These are phyloP conservation scores for Stramenopiles sp. DNA, from an alignment of 352 stramenopile species.

Conservation along the genomic window DNA sequence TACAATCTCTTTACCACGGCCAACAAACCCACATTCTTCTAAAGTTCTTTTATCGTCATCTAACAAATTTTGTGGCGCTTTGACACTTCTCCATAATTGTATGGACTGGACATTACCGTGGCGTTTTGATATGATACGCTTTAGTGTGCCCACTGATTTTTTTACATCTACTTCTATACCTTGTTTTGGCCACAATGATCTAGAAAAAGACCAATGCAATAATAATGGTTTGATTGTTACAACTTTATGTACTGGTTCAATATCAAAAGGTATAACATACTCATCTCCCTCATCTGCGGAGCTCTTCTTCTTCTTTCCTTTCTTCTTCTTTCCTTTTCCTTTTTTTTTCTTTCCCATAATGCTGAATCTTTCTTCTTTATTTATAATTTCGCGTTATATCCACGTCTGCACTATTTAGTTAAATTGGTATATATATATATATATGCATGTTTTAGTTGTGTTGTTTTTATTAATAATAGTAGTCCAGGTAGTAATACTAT, in stretches of 20 bases:
- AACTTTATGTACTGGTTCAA: not conserved
- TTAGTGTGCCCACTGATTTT: not conserved
- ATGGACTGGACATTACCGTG: not conserved
- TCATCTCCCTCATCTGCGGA: not conserved
- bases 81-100: not conserved
- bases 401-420: no score
- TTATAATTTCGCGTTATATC: no score
- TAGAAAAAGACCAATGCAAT: not conserved
- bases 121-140: not conserved
- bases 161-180: not conserved
- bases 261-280: not conserved
- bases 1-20: not conserved
- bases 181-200: not conserved
- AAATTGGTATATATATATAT: no score
- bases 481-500: no score
- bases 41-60: not conserved
- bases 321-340: not conserved
- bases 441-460: no score
- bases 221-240: not conserved
- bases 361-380: no score
- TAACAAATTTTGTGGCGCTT: not conserved
- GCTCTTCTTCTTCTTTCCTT: slow-evolving; percentile 1
- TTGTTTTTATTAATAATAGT: no score
- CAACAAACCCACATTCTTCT: not conserved
- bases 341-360: not conserved